Base-by-base conservation (phyloP, 495 filamentous ascomycete genomes). In the Penicillium bialowiezense region DNA sequence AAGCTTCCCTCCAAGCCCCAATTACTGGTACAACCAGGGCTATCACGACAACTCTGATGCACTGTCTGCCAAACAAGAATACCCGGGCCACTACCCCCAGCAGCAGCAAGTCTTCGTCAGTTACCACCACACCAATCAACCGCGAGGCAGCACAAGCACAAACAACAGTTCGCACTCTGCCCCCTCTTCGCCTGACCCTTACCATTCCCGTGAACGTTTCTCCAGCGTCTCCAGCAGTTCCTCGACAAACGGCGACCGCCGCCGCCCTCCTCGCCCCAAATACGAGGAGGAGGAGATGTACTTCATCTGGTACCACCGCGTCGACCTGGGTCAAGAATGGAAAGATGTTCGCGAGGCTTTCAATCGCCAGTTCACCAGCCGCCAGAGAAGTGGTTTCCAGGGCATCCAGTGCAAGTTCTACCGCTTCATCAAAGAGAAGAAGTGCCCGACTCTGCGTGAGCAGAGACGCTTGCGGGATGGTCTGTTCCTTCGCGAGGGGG, bases 341-440 rank as follows among this genome's bases (percentile, higher is more conserved):
- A 71, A 70, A 54, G 73, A 76, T 44, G 70, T 77, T 14, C 66
- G 67, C 33, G 71, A 77, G 43, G 69, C 69, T 42, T 79, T 74
- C 52, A 77, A 78, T 52, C 68, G 53, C 2, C 73, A 75, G 51
- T 79, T 79, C 48, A 67, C 71, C n/a, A 60, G 46, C 17, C 67
- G 73, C 6, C 65, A 70, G 45, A 63, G 71, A 2, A 58, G 68
- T 9, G 74, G 73, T 12, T 72, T 73, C 60, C 71, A 74, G 54
- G 76, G 76, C 2, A 73, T 80, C 29, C 75, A 80, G 57, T 80
- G 76, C 68, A 77, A 76, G 46, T 80, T 77, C 54, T 80, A 80
- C 52, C 73, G 76, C 21, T 75, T 75, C 44, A 73, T 76, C 44
- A 70, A 72, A 54, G 68, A 73, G 39, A 70, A 76, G 61, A 71